Conservation (phyloP, 1,284 basidiomycete species). For the Puccinia polysora region DNA sequence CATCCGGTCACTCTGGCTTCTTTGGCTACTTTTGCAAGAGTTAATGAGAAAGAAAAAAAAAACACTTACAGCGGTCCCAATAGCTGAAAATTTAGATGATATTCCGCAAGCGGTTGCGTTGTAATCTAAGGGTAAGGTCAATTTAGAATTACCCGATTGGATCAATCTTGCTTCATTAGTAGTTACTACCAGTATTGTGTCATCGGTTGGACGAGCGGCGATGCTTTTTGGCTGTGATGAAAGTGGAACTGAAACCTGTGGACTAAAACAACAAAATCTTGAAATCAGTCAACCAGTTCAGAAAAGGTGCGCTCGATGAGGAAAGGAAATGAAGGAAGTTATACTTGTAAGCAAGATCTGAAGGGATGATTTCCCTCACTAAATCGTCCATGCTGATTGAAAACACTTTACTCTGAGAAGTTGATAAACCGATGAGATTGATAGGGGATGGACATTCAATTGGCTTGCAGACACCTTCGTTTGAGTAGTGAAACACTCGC, state of each 20-base stretch:
- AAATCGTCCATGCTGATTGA: conserved; percentile 76
- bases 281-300: background rate
- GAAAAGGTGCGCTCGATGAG: background rate
- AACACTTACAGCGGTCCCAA: conserved; percentile 66
- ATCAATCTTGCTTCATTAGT: conserved; percentile 56
- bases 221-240: conserved; percentile 70
- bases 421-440: conserved; percentile 31
- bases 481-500: conserved; percentile 64
- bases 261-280: background rate
- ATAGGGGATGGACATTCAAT: conserved; percentile 45
- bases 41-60: conserved; percentile 3
- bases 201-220: conserved; percentile 59
- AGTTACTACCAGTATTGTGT: conserved; percentile 69
- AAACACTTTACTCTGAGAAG: conserved; percentile 56
- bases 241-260: conserved; percentile 51
- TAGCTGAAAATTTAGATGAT: conserved; percentile 60
- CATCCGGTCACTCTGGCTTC: no score
- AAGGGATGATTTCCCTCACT: conserved; percentile 63
- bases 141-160: conserved; percentile 64
- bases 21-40: background rate
- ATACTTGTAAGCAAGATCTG: conserved; percentile 48
- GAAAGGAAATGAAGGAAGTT: background rate
- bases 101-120: conserved; percentile 61
- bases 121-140: conserved; percentile 60
- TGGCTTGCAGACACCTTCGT: conserved; percentile 55